Evolutionary conservation across 2,329 filamentous ascomycete genomes (phyloP).

Genomic region (Pseudogymnoascus sp.): DNA sequence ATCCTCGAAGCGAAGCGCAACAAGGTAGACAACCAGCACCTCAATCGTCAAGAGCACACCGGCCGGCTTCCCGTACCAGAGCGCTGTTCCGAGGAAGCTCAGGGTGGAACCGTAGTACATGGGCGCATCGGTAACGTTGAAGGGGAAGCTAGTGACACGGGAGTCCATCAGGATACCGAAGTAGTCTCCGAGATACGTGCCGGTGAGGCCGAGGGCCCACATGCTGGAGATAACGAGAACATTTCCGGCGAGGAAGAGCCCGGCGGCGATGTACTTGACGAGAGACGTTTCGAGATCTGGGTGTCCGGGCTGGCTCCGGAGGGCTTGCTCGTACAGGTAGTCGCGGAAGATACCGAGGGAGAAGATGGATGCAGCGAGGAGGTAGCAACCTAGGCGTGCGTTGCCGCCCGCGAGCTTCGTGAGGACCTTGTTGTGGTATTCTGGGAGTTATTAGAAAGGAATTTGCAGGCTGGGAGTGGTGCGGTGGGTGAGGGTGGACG

Average conservation of each 20-base stretch:
- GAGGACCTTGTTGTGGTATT: constrained; percentile 85
- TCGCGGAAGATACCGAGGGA: constrained; percentile 84
- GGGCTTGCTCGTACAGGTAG: constrained; percentile 75
- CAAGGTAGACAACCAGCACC: constrained; percentile 70
- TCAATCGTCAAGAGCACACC: constrained; percentile 68
- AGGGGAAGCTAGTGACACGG: constrained; percentile 91
- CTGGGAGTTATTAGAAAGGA: constrained; percentile 38
- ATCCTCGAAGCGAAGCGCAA: constrained; percentile 83
- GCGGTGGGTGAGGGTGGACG: constrained; percentile 17
- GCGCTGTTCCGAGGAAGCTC: constrained; percentile 81
- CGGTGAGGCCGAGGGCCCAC: constrained; percentile 85
- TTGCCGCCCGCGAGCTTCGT: constrained; percentile 80
- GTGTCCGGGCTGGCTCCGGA: constrained; percentile 68
- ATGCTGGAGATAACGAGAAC: constrained; percentile 81
- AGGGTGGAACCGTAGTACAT: constrained; percentile 96
- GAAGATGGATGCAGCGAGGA: constrained; percentile 83
- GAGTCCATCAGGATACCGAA: constrained; percentile 96
- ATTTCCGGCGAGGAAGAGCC: constrained; percentile 69
- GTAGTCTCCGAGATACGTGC: constrained; percentile 96
- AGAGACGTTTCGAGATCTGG: constrained; percentile 58
- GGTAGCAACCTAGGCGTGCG: constrained; percentile 76
- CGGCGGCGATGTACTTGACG: constrained; percentile 58
- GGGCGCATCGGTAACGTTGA: constrained; percentile 81
- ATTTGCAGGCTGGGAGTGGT: constrained; percentile 15
- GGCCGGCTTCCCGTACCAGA: constrained; percentile 81